These are phyloP conservation scores for Cutaneotrichosporon spelunceum DNA, from an alignment of 1,284 basidiomycete species.

Conservation along the genomic window DNA sequence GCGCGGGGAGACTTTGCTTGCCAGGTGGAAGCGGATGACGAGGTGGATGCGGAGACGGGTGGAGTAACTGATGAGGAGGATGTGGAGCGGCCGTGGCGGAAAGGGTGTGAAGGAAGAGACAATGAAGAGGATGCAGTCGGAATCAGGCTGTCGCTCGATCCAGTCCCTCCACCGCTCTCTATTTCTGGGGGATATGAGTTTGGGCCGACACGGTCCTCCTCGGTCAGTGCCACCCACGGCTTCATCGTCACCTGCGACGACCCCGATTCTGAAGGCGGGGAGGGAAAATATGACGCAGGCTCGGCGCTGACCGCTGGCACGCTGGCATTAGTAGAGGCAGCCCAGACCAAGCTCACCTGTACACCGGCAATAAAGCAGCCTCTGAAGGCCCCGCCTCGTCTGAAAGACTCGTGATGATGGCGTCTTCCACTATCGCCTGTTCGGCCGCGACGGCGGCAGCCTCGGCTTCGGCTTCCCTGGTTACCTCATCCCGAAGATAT, in stretches of 20 bases:
- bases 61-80: constrained; percentile 21
- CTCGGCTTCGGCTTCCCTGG: constrained; percentile 15
- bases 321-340: neutral
- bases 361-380: neutral
- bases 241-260: neutral
- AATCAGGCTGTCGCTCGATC: constrained; percentile 31
- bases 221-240: neutral
- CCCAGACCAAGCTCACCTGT: neutral
- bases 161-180: neutral
- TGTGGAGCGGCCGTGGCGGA: constrained; percentile 21
- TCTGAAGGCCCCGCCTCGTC: neutral
- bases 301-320: neutral
- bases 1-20: constrained; percentile 19
- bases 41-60: constrained; percentile 36
- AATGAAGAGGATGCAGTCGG: constrained; percentile 17
- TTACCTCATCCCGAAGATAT: constrained; percentile 55
- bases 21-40: constrained; percentile 38
- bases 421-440: neutral
- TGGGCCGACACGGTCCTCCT: constrained; percentile 6
- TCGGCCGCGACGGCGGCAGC: neutral
- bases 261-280: neutral
- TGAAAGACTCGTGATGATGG: neutral
- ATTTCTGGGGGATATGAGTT: constrained; percentile 1
- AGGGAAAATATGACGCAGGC: neutral
- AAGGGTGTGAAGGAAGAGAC: constrained; percentile 18